phyloP scores from a whole-genome alignment of 208 protist species.

The Acanthamoeba culbertsoni region DNA sequence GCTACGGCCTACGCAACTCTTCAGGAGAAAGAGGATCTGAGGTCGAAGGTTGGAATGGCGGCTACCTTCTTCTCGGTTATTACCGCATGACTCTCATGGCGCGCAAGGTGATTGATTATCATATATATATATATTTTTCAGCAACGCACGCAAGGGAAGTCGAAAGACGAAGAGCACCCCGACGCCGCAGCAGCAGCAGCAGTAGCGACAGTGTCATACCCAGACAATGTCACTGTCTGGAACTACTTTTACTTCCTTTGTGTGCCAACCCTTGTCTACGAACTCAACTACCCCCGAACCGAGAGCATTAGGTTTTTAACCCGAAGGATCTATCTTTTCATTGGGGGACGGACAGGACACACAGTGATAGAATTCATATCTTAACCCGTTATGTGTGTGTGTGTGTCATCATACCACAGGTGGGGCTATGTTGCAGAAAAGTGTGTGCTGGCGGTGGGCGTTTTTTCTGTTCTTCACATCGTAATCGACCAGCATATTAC shows the following conservation, averaged over 20 bases:
- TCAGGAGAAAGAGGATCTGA: not conserved
- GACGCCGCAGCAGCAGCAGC: not conserved
- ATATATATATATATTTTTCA: too few relatives aligned
- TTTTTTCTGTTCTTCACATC: constrained; percentile 54
- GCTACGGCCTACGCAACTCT: not conserved
- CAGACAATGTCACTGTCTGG: constrained; percentile 23
- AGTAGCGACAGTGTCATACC: not conserved
- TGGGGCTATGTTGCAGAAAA: constrained; percentile 49
- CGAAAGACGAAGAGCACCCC: not conserved
- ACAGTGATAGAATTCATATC: too few relatives aligned
- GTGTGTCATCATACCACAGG: too few relatives aligned
- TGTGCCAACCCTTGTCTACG: constrained; percentile 35
- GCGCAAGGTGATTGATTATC: too few relatives aligned
- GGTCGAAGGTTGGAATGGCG: too few relatives aligned
- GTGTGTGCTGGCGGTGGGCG: constrained; percentile 36
- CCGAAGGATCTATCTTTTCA: too few relatives aligned
- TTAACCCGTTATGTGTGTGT: too few relatives aligned
- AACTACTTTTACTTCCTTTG: constrained; percentile 53
- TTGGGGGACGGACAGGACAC: too few relatives aligned
- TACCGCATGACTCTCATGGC: too few relatives aligned
- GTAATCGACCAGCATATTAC: constrained; percentile 42
- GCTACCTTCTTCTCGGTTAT: too few relatives aligned
- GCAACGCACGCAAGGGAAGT: not conserved
- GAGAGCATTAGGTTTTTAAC: not conserved
- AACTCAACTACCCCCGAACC: constrained; percentile 49